Base-by-base conservation (phyloP, 2,329 filamentous ascomycete genomes). In the Thielaviopsis ethacetica region DNA sequence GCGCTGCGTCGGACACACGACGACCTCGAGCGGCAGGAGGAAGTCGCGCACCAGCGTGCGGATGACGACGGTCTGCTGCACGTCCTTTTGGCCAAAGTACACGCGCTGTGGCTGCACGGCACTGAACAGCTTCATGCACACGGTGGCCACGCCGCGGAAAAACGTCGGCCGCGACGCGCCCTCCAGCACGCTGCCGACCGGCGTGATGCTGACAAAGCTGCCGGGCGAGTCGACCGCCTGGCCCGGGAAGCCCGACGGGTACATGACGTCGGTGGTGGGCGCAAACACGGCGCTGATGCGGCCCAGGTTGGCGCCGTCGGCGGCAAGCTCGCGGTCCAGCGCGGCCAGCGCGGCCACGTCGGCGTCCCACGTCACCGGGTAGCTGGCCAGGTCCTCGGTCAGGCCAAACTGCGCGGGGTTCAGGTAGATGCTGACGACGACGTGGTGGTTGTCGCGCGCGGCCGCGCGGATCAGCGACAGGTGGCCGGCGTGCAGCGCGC, bases 1-100 rank as follows among this genome's bases (percentile, higher is more conserved):
- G 56, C 93, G 79, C 60, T 82, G 75, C 0, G 93, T 98, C 0
- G 81, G 76, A 5, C 84, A 81, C 58, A 97, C 78, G 34, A 84
- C 77, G 9, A 97, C 82, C 22, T 86, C 75, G 3, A 82, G 86
- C 47, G 87, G 81, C 49, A 97, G 71, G 68, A 90, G 82, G 64
- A 98, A 91, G 70, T 98, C 93, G 64, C 82, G 78, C 34, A 96
- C 86, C 81, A 98, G 83, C 52, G 86, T 82, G 66, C 82, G 84
- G 66, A 98, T 87, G 12, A 98, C 81, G 19, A 95, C 87, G 0
- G 90, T 95, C 72, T 98, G 93, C 75, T 98, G 93, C 21, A 96
- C 83, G 70, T 98, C 93, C 73, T 98, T 98, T 71, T 97, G 93
- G 3, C 93, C 93, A 74, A 98, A 96, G 72, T 95, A 91, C 21